Evolutionary conservation across 2,329 filamentous ascomycete species (phyloP).

Genomic region (Orbilia ellipsospora): DNA sequence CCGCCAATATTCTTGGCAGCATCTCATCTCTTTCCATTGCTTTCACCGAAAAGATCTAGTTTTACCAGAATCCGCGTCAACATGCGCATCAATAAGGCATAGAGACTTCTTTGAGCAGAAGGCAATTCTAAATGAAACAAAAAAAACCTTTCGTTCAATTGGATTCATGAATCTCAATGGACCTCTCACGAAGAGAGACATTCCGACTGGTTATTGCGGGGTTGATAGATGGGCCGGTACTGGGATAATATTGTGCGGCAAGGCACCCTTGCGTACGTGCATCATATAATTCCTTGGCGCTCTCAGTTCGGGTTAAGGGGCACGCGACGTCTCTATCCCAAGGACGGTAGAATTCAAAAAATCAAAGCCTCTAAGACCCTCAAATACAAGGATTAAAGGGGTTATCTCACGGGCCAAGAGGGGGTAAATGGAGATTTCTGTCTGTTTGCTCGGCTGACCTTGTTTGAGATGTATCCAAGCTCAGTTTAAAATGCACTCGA

Average conservation of each 20-base stretch:
- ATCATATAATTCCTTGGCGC: constrained; percentile 7
- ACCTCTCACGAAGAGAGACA: neutral
- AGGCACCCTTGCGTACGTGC: no score
- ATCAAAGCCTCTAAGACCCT: neutral
- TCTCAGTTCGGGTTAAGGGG: constrained; percentile 27
- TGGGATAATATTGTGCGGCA: no score
- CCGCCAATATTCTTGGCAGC: neutral
- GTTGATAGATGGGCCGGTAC: no score
- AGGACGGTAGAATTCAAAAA: neutral
- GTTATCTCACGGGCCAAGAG: constrained; percentile 2
- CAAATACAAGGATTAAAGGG: constrained; percentile 6
- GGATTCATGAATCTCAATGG: neutral
- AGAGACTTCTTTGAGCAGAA: no score
- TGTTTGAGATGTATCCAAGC: neutral
- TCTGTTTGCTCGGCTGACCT: constrained; percentile 1
- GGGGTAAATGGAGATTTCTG: constrained; percentile 17
- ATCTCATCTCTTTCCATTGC: neutral
- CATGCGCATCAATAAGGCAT: no score
- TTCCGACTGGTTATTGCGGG: no score
- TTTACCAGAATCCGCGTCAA: no score
- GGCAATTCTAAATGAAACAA: no score
- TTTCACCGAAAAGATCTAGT: neutral
- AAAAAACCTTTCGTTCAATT: no score
- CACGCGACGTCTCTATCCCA: constrained; percentile 41
- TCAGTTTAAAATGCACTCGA: neutral